A percentile compares a stretch with the other conserved stretches of the same genome.
These are phyloP conservation scores for Mallotus nudiflorus DNA, from an alignment of 345 rosid species.

Conservation along the genomic window DNA sequence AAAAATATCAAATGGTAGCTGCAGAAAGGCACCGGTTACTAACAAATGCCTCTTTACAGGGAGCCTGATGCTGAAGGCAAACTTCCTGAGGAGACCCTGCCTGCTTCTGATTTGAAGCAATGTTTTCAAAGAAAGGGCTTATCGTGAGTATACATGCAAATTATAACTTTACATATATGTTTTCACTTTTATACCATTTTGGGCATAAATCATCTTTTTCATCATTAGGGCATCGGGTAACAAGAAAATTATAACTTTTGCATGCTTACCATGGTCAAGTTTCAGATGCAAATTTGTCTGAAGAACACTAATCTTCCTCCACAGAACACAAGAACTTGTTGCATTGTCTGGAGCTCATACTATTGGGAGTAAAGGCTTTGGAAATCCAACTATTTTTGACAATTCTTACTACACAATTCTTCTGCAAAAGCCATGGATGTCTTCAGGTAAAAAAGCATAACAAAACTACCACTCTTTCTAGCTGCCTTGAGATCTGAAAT, in stretches of 20 bases:
- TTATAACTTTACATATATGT: too few relatives aligned
- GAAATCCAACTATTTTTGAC: slow-evolving; percentile 69
- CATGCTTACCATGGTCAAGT: background rate
- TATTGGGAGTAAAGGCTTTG: slow-evolving; percentile 85
- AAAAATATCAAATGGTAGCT: background rate
- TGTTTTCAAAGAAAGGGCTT: slow-evolving; percentile 83
- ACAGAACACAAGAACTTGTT: slow-evolving; percentile 78
- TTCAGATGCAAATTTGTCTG: background rate
- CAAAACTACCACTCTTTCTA: background rate
- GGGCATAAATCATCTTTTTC: background rate
- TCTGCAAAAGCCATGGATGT: slow-evolving; percentile 79
- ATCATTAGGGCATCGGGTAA: background rate
- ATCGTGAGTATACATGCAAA: slow-evolving; percentile 59
- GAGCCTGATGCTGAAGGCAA: slow-evolving; percentile 80
- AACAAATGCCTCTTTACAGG: slow-evolving; percentile 37
- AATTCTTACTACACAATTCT: slow-evolving; percentile 84
- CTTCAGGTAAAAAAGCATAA: slow-evolving; percentile 50
- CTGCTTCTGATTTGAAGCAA: slow-evolving; percentile 70
- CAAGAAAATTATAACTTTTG: background rate
- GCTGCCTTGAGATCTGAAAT: background rate
- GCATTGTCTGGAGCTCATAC: slow-evolving; percentile 93
- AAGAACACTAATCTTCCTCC: background rate
- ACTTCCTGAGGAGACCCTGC: slow-evolving; percentile 74
- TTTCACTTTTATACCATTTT: too few relatives aligned
- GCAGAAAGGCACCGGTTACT: background rate